Conservation (phyloP, 2,329 filamentous ascomycete genomes). For the Fusarium chaquense region DNA sequence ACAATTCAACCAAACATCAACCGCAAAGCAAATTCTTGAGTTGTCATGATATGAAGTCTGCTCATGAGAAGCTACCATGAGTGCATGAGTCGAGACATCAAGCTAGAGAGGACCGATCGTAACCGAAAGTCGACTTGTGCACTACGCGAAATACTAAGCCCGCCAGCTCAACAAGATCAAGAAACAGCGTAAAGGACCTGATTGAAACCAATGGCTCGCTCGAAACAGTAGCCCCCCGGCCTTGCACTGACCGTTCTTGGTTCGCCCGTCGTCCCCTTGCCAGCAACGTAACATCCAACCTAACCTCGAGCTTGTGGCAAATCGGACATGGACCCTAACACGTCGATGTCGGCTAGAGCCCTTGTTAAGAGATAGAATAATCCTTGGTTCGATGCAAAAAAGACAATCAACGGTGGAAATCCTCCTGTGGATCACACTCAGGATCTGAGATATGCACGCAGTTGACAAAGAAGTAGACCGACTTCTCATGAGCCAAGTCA, state of each 20-base stretch:
- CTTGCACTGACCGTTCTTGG: slow-evolving; percentile 23
- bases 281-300: slow-evolving; percentile 44
- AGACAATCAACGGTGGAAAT: slow-evolving; percentile 7
- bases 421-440: not conserved
- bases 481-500: slow-evolving; percentile 18
- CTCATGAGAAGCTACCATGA: slow-evolving; percentile 15
- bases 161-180: slow-evolving; percentile 14
- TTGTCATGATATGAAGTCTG: slow-evolving; percentile 13
- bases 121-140: slow-evolving; percentile 21
- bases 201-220: slow-evolving; percentile 31
- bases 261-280: slow-evolving; percentile 31
- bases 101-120: slow-evolving; percentile 27
- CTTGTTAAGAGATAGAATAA: slow-evolving; percentile 22
- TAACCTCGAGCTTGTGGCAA: slow-evolving; percentile 41
- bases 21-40: not conserved
- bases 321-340: slow-evolving; percentile 40
- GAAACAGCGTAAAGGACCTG: slow-evolving; percentile 10
- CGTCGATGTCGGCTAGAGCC: slow-evolving; percentile 31
- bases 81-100: slow-evolving; percentile 15
- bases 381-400: not conserved
- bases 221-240: slow-evolving; percentile 33
- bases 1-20: slow-evolving; percentile 3
- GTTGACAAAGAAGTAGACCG: slow-evolving; percentile 13
- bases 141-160: slow-evolving; percentile 9
- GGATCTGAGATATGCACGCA: not conserved